Conservation (phyloP, 805 yeast species). For the Maudiozyma saulgeensis region DNA sequence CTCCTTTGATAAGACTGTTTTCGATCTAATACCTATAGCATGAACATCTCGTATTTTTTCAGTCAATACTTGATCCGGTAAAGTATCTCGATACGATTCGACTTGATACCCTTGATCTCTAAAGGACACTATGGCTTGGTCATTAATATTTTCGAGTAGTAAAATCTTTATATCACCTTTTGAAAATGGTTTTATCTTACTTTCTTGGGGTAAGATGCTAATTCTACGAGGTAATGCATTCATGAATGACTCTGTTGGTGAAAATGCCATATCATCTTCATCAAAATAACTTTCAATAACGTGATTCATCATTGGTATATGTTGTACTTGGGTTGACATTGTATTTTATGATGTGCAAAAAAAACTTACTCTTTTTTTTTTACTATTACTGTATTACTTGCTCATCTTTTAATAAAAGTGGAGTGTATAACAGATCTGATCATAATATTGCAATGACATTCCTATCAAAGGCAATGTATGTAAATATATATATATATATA, state of each 20-base stretch:
- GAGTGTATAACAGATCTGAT: too few relatives aligned
- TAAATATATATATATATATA: too few relatives aligned
- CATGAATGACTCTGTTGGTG: conserved; percentile 66
- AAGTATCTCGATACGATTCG: conserved; percentile 77
- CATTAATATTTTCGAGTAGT: conserved; percentile 83
- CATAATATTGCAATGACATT: too few relatives aligned
- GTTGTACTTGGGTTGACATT: conserved; percentile 1
- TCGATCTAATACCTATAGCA: conserved; percentile 95
- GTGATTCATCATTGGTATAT: background rate
- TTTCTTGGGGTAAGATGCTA: conserved; percentile 37
- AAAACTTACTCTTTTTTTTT: background rate
- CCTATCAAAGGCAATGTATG: too few relatives aligned
- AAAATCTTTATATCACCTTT: conserved; percentile 89
- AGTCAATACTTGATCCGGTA: conserved; percentile 84
- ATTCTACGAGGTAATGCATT: conserved; percentile 35
- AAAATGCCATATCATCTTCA: conserved; percentile 36
- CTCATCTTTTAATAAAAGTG: too few relatives aligned
- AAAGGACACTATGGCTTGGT: conserved; percentile 80
- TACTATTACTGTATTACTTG: background rate
- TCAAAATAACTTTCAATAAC: background rate
- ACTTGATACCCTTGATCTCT: conserved; percentile 89
- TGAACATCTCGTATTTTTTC: conserved; percentile 88
- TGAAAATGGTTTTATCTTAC: conserved; percentile 86
- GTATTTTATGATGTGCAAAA: background rate
- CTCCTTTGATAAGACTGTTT: conserved; percentile 75